Percentiles rank a stretch among this genome's conserved stretches.
Evolutionary conservation across 306 rosid genomes (phyloP).

Genomic region (Medicago lupulina): DNA sequence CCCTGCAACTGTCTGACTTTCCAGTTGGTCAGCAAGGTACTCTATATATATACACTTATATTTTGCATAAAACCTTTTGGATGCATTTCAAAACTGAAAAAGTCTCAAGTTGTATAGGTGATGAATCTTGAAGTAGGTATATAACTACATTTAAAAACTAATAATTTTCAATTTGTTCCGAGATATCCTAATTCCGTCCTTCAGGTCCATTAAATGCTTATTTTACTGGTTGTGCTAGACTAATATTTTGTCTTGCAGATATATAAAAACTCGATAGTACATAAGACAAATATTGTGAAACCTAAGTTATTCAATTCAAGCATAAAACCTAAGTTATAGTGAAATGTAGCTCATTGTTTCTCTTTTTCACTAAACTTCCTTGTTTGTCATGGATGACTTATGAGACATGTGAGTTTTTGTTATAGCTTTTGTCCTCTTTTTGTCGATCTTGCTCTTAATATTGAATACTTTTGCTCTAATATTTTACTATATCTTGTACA

Average conservation of each 20-base stretch:
- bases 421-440: neutral
- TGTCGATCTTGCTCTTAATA: neutral
- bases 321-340: too few species aligned
- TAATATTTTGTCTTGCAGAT: too few species aligned
- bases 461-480: conserved; percentile 8
- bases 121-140: neutral
- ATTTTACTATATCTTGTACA: conserved; percentile 32
- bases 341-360: too few species aligned
- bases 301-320: too few species aligned
- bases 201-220: neutral
- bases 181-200: neutral
- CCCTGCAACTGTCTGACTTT: conserved; percentile 11
- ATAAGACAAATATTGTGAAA: too few species aligned
- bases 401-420: neutral
- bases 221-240: too few species aligned
- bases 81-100: too few species aligned
- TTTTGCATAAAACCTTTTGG: too few species aligned
- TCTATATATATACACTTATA: too few species aligned
- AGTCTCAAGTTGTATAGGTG: neutral
- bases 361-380: neutral
- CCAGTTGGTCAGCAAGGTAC: too few species aligned
- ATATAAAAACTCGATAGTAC: too few species aligned
- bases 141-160: too few species aligned
- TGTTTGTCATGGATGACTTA: neutral
- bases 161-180: neutral